Evolutionary conservation across 164 flowering plant genomes (phyloP), one percentile per base, ranked within the genome.

Genomic region (Kalanchoe fedtschenkoi): DNA sequence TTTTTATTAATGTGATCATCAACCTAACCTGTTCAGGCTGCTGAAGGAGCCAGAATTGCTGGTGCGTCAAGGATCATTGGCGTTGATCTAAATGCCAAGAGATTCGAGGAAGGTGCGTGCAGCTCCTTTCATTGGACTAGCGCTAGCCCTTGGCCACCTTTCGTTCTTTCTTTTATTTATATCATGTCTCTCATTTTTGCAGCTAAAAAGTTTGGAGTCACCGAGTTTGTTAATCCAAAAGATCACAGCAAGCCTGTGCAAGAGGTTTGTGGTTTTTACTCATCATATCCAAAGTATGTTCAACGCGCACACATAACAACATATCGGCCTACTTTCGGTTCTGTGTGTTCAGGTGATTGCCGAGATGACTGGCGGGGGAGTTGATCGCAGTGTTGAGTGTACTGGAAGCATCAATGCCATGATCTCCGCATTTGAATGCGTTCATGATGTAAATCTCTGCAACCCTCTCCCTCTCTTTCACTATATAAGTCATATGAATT

Each of bases 361-460:
- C 51, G 83, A 77, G 66, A 83, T 83, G 85, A 80, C 83, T 3
- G 62, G 64, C 6, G 87, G 85, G 16, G 87, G 85, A 58, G 85
- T 81, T 0, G 85, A 78, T 56, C 57, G 85, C 8, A 75, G 81
- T 42, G 58, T 82, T 16, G 84, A 82, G 64, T 82, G 87, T 35
- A 80, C 81, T 1, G 87, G 85, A 24, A 70, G 54, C 17, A 51
- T 74, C 64, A 58, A 72, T 33, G 81, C 80, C 46, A 83, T 83
- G 84, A 75, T 80, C 2, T 77, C 83, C 53, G 81, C 82, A 61
- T 82, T 82, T 35, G 83, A 76, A 67, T 77, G 80, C 42, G 78
- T 78, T 55, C 82, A 75, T 47, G 84, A 80, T 67, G 81, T 80
- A 69, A 42, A 16, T 16, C 47, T 34, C 32, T 44, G 24, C 17